These are phyloP conservation scores for Saccharomyces paradoxus DNA, from an alignment of 805 yeast species.

Conservation along the genomic window DNA sequence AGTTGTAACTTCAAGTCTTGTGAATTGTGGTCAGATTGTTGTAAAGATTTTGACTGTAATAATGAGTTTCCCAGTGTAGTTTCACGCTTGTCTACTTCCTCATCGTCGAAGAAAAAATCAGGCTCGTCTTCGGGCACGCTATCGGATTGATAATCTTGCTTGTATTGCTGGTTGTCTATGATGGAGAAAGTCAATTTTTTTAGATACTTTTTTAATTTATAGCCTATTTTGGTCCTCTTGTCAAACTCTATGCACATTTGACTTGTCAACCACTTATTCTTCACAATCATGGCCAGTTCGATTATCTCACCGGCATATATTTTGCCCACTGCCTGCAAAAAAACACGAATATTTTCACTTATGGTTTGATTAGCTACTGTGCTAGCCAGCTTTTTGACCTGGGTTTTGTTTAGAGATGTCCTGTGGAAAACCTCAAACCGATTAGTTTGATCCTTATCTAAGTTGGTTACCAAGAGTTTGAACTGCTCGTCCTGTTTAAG, in stretches of 20 bases:
- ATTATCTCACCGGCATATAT: slow-evolving; percentile 85
- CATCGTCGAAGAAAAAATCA: slow-evolving; percentile 28
- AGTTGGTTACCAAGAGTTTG: slow-evolving; percentile 56
- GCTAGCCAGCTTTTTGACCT: slow-evolving; percentile 73
- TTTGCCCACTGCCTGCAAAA: slow-evolving; percentile 79
- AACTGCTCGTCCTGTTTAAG: slow-evolving; percentile 48
- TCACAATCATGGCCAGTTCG: slow-evolving; percentile 69
- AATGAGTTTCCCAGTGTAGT: slow-evolving; percentile 18
- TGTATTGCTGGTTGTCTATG: slow-evolving; percentile 2
- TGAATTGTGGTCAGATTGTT: slow-evolving; percentile 15
- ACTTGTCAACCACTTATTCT: slow-evolving; percentile 43
- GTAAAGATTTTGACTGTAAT: slow-evolving; percentile 8
- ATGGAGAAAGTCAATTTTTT: slow-evolving; percentile 28
- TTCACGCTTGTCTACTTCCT: slow-evolving; percentile 16
- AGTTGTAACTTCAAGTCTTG: slow-evolving; percentile 20
- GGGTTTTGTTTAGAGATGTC: slow-evolving; percentile 61
- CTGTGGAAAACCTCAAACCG: slow-evolving; percentile 82
- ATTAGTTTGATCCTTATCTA: slow-evolving; percentile 76
- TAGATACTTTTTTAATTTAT: slow-evolving; percentile 30
- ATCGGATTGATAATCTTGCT: slow-evolving; percentile 12
- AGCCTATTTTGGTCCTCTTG: slow-evolving; percentile 34
- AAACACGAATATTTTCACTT: slow-evolving; percentile 70
- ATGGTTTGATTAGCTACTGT: slow-evolving; percentile 72
- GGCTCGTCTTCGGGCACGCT: slow-evolving; percentile 25
- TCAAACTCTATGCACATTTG: slow-evolving; percentile 33